phyloP scores from a whole-genome alignment of 805 yeast genomes.

The Yarrowia sp. region DNA sequence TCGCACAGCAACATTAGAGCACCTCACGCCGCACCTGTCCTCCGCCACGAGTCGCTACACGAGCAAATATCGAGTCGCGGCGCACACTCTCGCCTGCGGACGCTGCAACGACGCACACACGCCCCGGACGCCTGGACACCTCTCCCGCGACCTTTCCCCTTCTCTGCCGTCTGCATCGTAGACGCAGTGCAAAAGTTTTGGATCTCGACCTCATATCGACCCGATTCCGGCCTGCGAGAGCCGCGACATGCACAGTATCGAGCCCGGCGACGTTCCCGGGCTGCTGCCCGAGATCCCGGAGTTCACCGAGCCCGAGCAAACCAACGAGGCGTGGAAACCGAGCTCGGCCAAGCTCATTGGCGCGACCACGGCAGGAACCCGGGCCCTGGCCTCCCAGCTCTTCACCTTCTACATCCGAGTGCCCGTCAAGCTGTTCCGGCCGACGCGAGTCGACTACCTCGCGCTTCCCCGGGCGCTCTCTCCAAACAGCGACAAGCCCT shows the following conservation, averaged over 20 bases:
- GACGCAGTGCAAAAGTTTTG: slow-evolving; percentile 8
- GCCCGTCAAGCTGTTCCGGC: slow-evolving; percentile 80
- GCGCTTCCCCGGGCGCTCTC: slow-evolving; percentile 41
- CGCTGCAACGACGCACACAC: background rate
- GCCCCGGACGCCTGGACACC: too few relatives aligned
- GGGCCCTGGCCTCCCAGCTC: slow-evolving; percentile 78
- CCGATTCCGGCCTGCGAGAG: too few relatives aligned
- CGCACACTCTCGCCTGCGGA: too few relatives aligned
- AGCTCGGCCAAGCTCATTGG: slow-evolving; percentile 52
- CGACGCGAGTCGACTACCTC: slow-evolving; percentile 71
- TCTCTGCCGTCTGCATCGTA: background rate
- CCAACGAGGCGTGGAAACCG: slow-evolving; percentile 15
- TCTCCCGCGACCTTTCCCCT: too few relatives aligned
- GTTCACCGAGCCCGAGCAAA: background rate
- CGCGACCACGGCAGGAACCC: slow-evolving; percentile 77
- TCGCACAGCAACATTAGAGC: slow-evolving; percentile 2
- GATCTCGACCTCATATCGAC: background rate
- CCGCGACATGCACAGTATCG: slow-evolving; percentile 13
- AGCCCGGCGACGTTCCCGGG: slow-evolving; percentile 20
- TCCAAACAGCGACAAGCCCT: slow-evolving; percentile 39
- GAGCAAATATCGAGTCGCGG: too few relatives aligned
- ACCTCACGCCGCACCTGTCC: too few relatives aligned
- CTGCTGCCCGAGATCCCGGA: slow-evolving; percentile 1
- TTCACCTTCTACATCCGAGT: slow-evolving; percentile 77
- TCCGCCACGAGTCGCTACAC: background rate